phyloP scores from a whole-genome alignment of 1,284 basidiomycete species.

The Ganoderma lucidum region DNA sequence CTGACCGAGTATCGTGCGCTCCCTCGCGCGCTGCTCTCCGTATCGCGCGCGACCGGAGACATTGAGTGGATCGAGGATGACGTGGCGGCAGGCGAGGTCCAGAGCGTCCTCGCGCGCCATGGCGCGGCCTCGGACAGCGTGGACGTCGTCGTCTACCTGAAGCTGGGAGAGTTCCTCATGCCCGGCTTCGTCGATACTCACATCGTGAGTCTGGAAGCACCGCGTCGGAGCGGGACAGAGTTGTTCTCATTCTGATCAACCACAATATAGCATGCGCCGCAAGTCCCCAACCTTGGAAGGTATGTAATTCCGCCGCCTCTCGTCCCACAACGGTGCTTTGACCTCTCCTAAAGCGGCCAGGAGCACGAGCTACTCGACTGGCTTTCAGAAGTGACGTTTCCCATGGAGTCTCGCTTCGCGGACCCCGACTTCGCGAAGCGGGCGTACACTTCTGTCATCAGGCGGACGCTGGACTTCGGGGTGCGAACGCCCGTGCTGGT shows the following conservation, averaged over 20 bases:
- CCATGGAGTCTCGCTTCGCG: conserved; percentile 85
- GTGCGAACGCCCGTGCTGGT: conserved; percentile 52
- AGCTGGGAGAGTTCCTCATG: conserved; percentile 80
- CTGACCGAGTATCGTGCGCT: conserved; percentile 61
- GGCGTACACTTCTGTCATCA: conserved; percentile 80
- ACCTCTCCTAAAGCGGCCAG: conserved; percentile 61
- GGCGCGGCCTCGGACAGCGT: conserved; percentile 43
- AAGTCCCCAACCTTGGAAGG: conserved; percentile 87
- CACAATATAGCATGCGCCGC: conserved; percentile 78
- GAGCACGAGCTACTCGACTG: conserved; percentile 92
- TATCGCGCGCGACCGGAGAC: conserved; percentile 59
- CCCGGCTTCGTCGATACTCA: conserved; percentile 94
- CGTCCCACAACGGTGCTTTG: conserved; percentile 10
- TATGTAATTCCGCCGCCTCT: conserved; percentile 38
- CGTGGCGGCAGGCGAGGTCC: conserved; percentile 54
- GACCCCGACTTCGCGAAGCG: conserved; percentile 76
- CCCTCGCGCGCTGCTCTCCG: conserved; percentile 65
- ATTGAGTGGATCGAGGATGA: conserved; percentile 75
- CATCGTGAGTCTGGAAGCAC: conserved; percentile 66
- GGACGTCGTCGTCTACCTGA: conserved; percentile 56
- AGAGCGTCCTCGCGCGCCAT: conserved; percentile 53
- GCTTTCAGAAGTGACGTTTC: conserved; percentile 90
- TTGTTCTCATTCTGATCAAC: conserved; percentile 10
- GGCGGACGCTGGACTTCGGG: conserved; percentile 78
- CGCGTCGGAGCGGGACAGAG: not conserved